These are phyloP conservation scores for Panicum virgatum DNA, from an alignment of 202 grass and related monocot species.

Conservation along the genomic window DNA sequence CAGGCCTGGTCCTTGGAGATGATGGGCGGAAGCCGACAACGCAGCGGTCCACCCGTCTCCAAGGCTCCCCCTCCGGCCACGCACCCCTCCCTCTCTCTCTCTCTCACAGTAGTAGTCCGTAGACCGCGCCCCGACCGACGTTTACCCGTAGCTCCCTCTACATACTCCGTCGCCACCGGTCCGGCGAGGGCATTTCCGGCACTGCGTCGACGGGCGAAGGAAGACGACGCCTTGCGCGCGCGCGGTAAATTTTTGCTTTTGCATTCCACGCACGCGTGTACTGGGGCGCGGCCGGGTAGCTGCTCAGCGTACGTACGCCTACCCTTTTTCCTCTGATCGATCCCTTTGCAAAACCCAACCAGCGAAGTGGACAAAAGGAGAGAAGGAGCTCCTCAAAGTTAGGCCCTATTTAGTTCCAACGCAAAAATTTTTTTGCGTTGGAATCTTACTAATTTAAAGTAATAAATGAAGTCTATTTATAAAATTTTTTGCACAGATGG, in stretches of 20 bases:
- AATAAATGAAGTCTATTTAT: too few relatives aligned
- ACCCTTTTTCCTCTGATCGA: background rate
- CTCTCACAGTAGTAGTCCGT: background rate
- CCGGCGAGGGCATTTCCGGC: slow-evolving; percentile 8
- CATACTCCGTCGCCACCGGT: background rate
- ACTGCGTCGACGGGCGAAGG: background rate
- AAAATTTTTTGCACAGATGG: too few relatives aligned
- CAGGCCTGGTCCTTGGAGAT: background rate
- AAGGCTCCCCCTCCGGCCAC: background rate
- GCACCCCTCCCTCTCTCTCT: background rate
- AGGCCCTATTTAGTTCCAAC: too few relatives aligned
- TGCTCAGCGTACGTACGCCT: background rate
- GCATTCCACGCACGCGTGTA: background rate
- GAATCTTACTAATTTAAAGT: too few relatives aligned
- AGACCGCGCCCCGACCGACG: background rate
- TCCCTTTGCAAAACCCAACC: background rate
- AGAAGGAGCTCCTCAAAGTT: background rate
- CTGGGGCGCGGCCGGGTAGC: background rate
- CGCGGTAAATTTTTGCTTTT: background rate
- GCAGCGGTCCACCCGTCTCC: slow-evolving; percentile 47
- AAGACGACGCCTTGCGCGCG: background rate
- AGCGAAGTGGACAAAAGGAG: background rate
- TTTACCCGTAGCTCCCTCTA: background rate
- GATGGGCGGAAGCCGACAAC: slow-evolving; percentile 48
- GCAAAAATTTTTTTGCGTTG: too few relatives aligned